Evolutionary conservation across 2,329 filamentous ascomycete species (phyloP), one percentile per base, ranked within the genome.

Genomic region (Bipolaris gigantea): DNA sequence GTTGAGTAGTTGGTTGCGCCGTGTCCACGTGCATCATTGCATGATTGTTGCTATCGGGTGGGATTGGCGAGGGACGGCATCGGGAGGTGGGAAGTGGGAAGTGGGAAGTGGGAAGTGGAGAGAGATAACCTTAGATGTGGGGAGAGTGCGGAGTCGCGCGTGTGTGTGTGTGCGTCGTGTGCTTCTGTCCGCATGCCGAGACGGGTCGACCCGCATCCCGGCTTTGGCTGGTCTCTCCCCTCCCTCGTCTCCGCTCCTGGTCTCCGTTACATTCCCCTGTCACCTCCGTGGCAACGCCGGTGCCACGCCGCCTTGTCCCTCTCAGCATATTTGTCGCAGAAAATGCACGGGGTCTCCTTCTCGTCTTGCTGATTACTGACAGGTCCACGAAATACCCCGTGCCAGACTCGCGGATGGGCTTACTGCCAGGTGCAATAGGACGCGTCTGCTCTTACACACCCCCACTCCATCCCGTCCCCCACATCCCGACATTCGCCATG

Each of bases 71-170:
- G 52, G 25, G 51, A 46, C 47, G 35, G 52, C 53, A 53, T 62
- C 60, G 62, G 62, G 38, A 13, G 42, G 30, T 51, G 61, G 49
- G 52, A 65, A 58, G 62, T 66, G 61, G 49, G 52, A 65, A 58
- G 62, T 66, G 63, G 62, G 65, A 63, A 61, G 56, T 51, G 61
- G 49, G 52, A 65, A 58, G 62, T 66, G 63, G 62, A 66, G 64
- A 61, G 56, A 54, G 61, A 63, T 39, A 35, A 45, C 48, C 19
- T 40, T 36, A 49, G 36, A 50, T 40, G 53, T 53, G 58, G 61
- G 55, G 50, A 57, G 52, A 46, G 41, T 51, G 52, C 45, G 45
- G 55, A 56, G 43, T 47, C 43, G 54, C 51, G 42, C 16, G 10
- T 7, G 27, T 4, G 4, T 30, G 54, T 49, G 42, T 25, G 10